Conservation (phyloP, 1,284 basidiomycete species). For the Trametes hirsuta region DNA sequence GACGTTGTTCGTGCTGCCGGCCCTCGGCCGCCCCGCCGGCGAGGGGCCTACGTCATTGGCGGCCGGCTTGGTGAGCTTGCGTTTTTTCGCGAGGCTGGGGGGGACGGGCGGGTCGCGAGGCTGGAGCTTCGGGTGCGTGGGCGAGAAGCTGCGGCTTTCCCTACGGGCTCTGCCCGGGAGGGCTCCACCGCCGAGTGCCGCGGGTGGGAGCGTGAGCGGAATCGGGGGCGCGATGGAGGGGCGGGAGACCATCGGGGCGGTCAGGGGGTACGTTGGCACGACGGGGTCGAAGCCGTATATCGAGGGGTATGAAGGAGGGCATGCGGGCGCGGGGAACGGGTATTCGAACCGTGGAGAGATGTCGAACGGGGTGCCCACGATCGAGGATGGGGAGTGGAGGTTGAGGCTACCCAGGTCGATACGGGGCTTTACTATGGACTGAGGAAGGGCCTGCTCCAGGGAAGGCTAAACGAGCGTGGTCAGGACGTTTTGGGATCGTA, state of each 20-base stretch:
- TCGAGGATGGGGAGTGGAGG: constrained; percentile 38
- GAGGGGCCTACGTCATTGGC: background rate
- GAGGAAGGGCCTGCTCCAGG: constrained; percentile 8
- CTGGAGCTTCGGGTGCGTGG: constrained; percentile 31
- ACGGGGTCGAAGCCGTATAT: constrained; percentile 8
- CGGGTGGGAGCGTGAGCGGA: background rate
- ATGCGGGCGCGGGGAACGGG: constrained; percentile 32
- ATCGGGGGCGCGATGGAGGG: background rate
- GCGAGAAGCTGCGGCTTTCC: constrained; percentile 25
- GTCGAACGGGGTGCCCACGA: constrained; percentile 40
- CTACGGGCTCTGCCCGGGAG: constrained; percentile 3
- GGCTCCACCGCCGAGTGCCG: background rate
- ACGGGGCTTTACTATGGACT: constrained; percentile 26
- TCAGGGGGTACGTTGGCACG: constrained; percentile 13
- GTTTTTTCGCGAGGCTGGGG: constrained; percentile 34
- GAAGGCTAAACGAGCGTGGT: background rate
- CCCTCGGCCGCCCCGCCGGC: background rate
- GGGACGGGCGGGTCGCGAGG: constrained; percentile 35
- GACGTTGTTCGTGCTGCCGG: constrained; percentile 13
- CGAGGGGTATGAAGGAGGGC: constrained; percentile 7
- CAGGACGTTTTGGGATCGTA: background rate
- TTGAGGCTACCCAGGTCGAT: constrained; percentile 29
- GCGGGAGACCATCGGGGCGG: background rate
- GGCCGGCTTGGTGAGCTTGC: constrained; percentile 11
- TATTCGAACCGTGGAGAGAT: constrained; percentile 39